Evolutionary conservation across 352 stramenopile species (phyloP), one percentile per base, ranked within the genome.

Genomic region (Globisporangium uncinulatum): DNA sequence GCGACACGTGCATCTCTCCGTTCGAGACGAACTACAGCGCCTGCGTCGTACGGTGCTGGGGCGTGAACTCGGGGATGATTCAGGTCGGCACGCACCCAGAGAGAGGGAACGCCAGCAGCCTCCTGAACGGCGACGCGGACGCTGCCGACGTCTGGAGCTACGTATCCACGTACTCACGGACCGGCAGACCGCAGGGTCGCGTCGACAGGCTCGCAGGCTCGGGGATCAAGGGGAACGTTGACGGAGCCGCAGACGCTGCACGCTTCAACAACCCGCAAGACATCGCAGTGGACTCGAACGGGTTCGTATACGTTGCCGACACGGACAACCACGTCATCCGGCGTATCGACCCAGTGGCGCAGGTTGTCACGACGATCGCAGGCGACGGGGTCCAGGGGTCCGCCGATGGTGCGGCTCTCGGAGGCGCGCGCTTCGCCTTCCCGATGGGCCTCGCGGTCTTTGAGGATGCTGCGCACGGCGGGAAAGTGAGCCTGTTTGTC

Each of bases 291-390:
- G 94, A 98, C 67, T 86, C 83, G 20, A 82, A 81, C 11, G 90
- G 92, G 8, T 86, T 97, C 41, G 80, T 98, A 6, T 99, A 98
- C 67, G 90, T 99, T 3, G 91, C 92, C 1, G 96, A 99, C 68
- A 98, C 86, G 17, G 86, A 87, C 37, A 99, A 98, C 69, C 94
- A 98, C 65, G 52, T 86, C 10, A 97, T 98, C 41, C 72, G 92
- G n/a, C 74, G 74, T 36, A 88, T 97, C 36, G 76, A 91, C 47
- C 67, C 73, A 0, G 58, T 34, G 2, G 75, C 68, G 0, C 63
- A 79, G 32, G 66, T 42, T 1, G 81, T 89, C 14, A 61, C 71
- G 1, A 92, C 79, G 1, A 52, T 92, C 4, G 79, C 78, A 19
- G 80, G 83, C 6, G 63, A 82, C n/a, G 76, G 76, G 1, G 56